Base-by-base conservation (phyloP, 495 filamentous ascomycete genomes). In the Lasiosphaeria ovina region DNA sequence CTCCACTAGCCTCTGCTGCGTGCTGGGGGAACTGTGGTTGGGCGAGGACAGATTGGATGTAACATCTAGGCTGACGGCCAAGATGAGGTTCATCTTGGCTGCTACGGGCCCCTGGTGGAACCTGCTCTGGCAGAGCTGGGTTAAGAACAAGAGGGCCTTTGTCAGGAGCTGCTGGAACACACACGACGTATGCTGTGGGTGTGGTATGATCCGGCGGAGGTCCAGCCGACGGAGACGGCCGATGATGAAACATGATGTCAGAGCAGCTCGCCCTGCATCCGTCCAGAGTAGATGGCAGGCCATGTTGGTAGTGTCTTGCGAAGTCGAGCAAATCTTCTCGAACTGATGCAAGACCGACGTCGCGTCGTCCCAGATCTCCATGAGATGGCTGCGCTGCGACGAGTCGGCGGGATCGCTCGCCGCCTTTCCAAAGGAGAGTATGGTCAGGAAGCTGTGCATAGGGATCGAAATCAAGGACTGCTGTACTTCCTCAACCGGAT, bases 341-440 rank as follows among this genome's bases (percentile, higher is more conserved):
- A 69, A 69, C 33, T 69, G 61, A 34, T 67, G 57, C n/a, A 66
- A 31, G 36, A 64, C 54, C 3, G 58, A 59, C 11, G 47, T 61
- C 3, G 55, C 55, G 12, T 58, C 45, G 32, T 69, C 66, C 64
- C 64, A 69, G 0, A 63, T 51, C 17, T 67, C 66, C 42, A 60
- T 52, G 4, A 69, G 55, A 9, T 55, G 40, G 34, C 51, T 54
- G 4, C 61, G 50, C 3, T 69, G 57, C 4, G 54, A 48, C 2
- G 34, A 6, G 7, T 47, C 36, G 17, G 58, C 5, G 0, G 40
- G 17, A 3, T 55, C 54, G 5, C 50, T 34, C 1, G 65, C 31
- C 7, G 57, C 57, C 3, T 33, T 35, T 16, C 45, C 55, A 0
- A 66, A 31, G 4, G 48, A 35, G 12, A 63, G 17, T 24, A 69